A percentile compares a stretch with the other conserved stretches of the same genome.
Conservation (phyloP, 768 basidiomycete species). For the Pisolithus marmoratus region DNA sequence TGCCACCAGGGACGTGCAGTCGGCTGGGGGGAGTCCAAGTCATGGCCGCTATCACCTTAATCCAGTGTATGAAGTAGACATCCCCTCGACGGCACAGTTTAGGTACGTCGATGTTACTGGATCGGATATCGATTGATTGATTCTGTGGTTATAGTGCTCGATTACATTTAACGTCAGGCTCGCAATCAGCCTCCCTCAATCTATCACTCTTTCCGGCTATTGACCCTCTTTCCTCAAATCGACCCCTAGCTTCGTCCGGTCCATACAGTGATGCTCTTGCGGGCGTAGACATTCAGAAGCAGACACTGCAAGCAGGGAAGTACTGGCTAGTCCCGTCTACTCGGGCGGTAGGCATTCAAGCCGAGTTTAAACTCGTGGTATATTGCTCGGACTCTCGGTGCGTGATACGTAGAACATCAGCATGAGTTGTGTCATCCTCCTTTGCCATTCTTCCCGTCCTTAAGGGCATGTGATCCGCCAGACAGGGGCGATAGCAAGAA, state of each 20-base stretch:
- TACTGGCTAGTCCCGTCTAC: conserved; percentile 76
- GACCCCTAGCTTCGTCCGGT: conserved; percentile 63
- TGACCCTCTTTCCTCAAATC: conserved; percentile 19
- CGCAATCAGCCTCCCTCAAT: conserved; percentile 48
- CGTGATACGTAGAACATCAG: conserved; percentile 8
- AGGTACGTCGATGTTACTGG: conserved; percentile 38
- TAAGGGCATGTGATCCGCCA: background rate
- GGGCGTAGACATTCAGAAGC: conserved; percentile 59
- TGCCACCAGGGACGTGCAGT: conserved; percentile 42
- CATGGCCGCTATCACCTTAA: conserved; percentile 61
- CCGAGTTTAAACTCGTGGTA: conserved; percentile 54
- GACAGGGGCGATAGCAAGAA: conserved; percentile 48
- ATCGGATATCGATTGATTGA: background rate
- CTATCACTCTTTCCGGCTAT: conserved; percentile 46
- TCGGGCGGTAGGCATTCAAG: conserved; percentile 53
- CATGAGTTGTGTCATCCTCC: background rate
- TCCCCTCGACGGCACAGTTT: conserved; percentile 48
- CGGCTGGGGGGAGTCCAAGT: conserved; percentile 66
- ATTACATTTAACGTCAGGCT: conserved; percentile 48
- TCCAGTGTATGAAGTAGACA: conserved; percentile 59
- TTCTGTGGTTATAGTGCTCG: conserved; percentile 46
- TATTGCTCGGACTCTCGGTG: conserved; percentile 43
- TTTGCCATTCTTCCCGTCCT: background rate
- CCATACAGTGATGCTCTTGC: conserved; percentile 71
- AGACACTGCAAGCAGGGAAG: conserved; percentile 48